Conservation (phyloP, 257 asterid species). For the Solanum sitiens region DNA sequence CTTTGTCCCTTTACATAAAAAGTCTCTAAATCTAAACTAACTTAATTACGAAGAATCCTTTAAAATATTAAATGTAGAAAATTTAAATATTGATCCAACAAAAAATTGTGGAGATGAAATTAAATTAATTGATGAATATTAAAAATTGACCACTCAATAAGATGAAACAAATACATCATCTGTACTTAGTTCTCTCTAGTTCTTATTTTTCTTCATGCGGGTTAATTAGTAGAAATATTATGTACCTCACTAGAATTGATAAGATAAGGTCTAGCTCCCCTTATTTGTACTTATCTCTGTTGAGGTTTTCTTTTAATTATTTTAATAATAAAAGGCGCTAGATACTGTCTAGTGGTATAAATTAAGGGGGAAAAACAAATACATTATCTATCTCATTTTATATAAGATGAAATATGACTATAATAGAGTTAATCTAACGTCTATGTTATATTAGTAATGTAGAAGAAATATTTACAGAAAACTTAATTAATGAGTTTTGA, state of each 20-base stretch:
- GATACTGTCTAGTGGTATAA: too few species aligned
- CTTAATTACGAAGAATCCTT: background rate
- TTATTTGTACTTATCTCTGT: too few species aligned
- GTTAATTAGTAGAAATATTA: too few species aligned
- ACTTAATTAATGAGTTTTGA: background rate
- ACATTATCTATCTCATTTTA: background rate
- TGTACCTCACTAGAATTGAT: too few species aligned
- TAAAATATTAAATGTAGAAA: background rate
- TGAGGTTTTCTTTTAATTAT: too few species aligned
- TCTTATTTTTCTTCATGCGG: too few species aligned
- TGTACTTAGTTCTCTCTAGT: too few species aligned
- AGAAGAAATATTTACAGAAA: background rate
- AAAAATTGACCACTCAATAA: background rate
- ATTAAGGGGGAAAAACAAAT: too few species aligned
- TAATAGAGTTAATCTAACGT: background rate
- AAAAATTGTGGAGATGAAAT: background rate
- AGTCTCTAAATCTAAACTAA: background rate
- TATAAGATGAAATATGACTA: background rate
- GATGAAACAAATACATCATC: background rate
- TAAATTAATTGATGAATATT: background rate
- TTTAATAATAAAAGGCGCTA: too few species aligned
- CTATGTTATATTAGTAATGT: background rate
- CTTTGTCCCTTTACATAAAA: background rate
- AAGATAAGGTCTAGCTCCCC: too few species aligned
- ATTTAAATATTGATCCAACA: background rate